phyloP scores from a whole-genome alignment of 352 stramenopile species.

The Pythium sp. region DNA sequence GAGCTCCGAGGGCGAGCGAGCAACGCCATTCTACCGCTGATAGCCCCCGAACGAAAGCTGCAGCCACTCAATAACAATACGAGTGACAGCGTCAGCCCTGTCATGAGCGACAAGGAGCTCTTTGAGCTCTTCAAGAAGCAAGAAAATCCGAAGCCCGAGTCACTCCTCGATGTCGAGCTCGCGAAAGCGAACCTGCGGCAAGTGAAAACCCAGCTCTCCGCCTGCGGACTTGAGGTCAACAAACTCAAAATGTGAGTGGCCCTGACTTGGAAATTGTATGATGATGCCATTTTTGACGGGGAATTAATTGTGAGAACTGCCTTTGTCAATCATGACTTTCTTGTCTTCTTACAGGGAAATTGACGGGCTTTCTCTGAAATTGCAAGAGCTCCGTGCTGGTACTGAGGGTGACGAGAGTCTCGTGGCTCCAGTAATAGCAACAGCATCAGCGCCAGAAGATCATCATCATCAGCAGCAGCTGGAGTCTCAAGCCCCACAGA shows the following conservation, averaged over 20 bases:
- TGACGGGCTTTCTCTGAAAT: slow-evolving; percentile 33
- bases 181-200: slow-evolving; percentile 58
- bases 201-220: slow-evolving; percentile 32
- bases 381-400: slow-evolving; percentile 30
- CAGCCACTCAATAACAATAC: slow-evolving; percentile 13
- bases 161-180: slow-evolving; percentile 50
- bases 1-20: background rate
- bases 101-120: slow-evolving; percentile 48
- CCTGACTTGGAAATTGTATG: background rate
- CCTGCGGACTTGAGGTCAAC: slow-evolving; percentile 50
- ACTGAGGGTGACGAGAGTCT: background rate
- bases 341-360: slow-evolving; percentile 34
- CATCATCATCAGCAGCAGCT: background rate
- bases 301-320: background rate
- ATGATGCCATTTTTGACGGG: background rate
- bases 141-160: slow-evolving; percentile 34
- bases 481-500: slow-evolving; percentile 8
- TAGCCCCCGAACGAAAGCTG: slow-evolving; percentile 11
- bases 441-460: background rate
- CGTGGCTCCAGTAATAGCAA: background rate
- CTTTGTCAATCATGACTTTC: background rate
- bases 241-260: slow-evolving; percentile 53
- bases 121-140: slow-evolving; percentile 47
- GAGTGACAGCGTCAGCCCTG: slow-evolving; percentile 1
- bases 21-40: background rate